Conservation (phyloP, 768 basidiomycete species). For the Bullera alba region DNA sequence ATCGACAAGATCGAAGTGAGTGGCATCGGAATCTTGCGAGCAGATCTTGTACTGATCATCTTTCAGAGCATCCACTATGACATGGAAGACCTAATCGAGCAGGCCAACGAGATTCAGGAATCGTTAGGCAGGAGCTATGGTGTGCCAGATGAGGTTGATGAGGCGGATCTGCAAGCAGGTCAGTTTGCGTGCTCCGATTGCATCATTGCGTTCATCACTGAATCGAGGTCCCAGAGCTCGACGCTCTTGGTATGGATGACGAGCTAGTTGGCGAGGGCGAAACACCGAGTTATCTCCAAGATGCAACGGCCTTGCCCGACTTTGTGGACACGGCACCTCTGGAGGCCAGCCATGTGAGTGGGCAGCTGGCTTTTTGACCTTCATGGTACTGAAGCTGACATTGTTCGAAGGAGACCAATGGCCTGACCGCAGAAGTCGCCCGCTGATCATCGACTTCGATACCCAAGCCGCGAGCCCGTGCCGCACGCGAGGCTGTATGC, state of each 20-base stretch:
- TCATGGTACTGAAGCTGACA: background rate
- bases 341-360: conserved; percentile 48
- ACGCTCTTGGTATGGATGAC: conserved; percentile 66
- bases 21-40: too few relatives aligned
- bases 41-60: background rate
- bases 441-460: too few relatives aligned
- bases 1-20: conserved; percentile 94
- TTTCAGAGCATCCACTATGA: conserved; percentile 85
- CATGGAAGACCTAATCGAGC: conserved; percentile 95
- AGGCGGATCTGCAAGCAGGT: conserved; percentile 96
- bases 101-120: conserved; percentile 97
- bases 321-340: conserved; percentile 84
- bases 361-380: background rate
- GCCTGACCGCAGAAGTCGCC: conserved; percentile 7
- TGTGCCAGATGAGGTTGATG: conserved; percentile 95
- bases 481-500: too few relatives aligned
- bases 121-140: conserved; percentile 86
- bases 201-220: background rate
- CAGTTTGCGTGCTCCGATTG: conserved; percentile 16
- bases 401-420: background rate
- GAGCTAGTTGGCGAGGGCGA: conserved; percentile 76
- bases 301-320: conserved; percentile 81
- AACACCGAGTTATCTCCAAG: conserved; percentile 70
- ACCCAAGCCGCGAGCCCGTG: too few relatives aligned
- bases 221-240: conserved; percentile 64